Percentiles rank a stretch among this genome's conserved stretches.
Conservation (phyloP, 495 filamentous ascomycete species). For the Darksidea phi region DNA sequence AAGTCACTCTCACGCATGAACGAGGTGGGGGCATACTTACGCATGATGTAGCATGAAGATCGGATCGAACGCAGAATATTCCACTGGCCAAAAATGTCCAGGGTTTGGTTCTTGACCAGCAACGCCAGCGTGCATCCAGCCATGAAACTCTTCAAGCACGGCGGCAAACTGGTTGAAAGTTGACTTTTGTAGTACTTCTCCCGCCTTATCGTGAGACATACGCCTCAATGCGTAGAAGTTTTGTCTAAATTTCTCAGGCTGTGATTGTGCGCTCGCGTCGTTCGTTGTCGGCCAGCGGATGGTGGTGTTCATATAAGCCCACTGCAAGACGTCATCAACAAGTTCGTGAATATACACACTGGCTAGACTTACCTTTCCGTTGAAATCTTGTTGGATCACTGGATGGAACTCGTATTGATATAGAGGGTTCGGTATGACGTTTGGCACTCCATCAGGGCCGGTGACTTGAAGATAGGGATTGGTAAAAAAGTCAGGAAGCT, state of each 20-base stretch:
- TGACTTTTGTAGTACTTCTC: not conserved
- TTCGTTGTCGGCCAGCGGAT: constrained; percentile 2
- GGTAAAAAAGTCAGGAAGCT: constrained; percentile 14
- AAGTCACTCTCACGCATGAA: constrained; percentile 39
- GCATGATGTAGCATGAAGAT: constrained; percentile 26
- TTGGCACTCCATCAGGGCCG: not conserved
- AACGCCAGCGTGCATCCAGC: constrained; percentile 12
- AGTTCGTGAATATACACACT: not conserved
- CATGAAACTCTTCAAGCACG: constrained; percentile 13
- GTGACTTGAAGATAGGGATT: constrained; percentile 6
- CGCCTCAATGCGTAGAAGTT: too few relatives aligned
- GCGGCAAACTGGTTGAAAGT: constrained; percentile 10
- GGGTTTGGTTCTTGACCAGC: not conserved
- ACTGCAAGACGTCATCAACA: not conserved
- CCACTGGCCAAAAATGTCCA: constrained; percentile 23
- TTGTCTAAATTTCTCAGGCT: too few relatives aligned
- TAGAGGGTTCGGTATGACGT: constrained; percentile 20
- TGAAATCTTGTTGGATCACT: constrained; percentile 13
- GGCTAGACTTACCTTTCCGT: constrained; percentile 1
- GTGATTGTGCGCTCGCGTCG: too few relatives aligned
- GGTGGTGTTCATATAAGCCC: not conserved
- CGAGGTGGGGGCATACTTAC: constrained; percentile 3
- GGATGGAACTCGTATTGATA: constrained; percentile 24
- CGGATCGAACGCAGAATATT: constrained; percentile 29
- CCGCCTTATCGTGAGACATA: constrained; percentile 1